These are phyloP conservation scores for Geosmithia morbida DNA, from an alignment of 2,329 filamentous ascomycete genomes.

Conservation along the genomic window DNA sequence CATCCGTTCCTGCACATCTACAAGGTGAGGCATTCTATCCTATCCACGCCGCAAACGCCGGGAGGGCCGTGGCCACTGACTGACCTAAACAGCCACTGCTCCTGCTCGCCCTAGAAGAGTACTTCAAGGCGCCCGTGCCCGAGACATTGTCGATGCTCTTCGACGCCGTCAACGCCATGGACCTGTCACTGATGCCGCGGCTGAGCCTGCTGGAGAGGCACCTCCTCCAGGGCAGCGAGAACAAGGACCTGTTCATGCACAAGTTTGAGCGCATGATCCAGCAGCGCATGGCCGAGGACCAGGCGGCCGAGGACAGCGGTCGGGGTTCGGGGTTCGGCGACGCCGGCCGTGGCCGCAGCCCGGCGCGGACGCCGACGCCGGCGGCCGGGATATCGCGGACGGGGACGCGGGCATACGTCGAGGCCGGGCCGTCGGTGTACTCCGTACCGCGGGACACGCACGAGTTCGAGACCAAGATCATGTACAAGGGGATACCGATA, in stretches of 20 bases:
- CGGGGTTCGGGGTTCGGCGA: conserved; percentile 9
- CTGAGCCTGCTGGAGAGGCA: conserved; percentile 73
- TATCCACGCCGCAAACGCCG: conserved; percentile 1
- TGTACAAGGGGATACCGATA: conserved; percentile 93
- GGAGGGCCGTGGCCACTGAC: conserved; percentile 4
- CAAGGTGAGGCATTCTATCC: conserved; percentile 45
- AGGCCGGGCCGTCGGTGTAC: conserved; percentile 45
- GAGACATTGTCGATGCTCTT: conserved; percentile 84
- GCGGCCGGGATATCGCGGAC: conserved; percentile 38
- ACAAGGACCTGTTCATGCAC: conserved; percentile 91
- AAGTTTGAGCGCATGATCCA: conserved; percentile 95
- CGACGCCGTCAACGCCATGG: conserved; percentile 90
- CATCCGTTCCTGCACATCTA: conserved; percentile 98
- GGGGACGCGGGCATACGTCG: conserved; percentile 47
- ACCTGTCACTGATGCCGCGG: conserved; percentile 81
- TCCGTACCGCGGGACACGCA: conserved; percentile 84
- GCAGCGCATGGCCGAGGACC: conserved; percentile 58
- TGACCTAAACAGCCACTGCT: conserved; percentile 55
- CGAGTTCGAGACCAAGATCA: conserved; percentile 89
- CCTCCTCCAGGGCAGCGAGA: conserved; percentile 78
- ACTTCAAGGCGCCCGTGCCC: conserved; percentile 81
- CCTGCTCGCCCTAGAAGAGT: conserved; percentile 83
- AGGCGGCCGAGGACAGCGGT: conserved; percentile 13
- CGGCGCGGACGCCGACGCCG: conserved; percentile 31
- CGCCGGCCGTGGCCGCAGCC: conserved; percentile 23